phyloP scores from a whole-genome alignment of 139 green algal genomes.

The Tetradesmus lagerheimii region DNA sequence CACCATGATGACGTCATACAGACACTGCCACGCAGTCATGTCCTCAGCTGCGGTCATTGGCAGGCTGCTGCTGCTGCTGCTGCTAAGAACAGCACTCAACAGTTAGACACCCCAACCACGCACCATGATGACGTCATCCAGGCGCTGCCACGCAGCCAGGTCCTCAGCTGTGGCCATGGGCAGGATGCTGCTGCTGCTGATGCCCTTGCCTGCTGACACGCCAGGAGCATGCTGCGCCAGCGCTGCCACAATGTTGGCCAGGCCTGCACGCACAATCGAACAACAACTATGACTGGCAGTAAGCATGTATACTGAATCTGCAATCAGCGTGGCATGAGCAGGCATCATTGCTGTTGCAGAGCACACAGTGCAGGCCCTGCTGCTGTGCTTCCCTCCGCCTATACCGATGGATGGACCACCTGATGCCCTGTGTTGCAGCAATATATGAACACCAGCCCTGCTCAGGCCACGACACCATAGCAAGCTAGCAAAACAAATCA shows the following conservation, averaged over 20 bases:
- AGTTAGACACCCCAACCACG: too few relatives aligned
- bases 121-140: slow-evolving; percentile 90
- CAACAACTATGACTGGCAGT: neutral
- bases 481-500: too few relatives aligned
- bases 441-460: too few relatives aligned
- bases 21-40: slow-evolving; percentile 68
- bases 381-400: too few relatives aligned
- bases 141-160: slow-evolving; percentile 69
- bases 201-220: neutral
- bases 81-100: too few relatives aligned
- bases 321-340: too few relatives aligned
- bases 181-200: slow-evolving; percentile 55
- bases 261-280: slow-evolving; percentile 37
- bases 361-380: neutral
- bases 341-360: neutral
- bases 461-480: too few relatives aligned
- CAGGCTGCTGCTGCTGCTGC: slow-evolving; percentile 59
- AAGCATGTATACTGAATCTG: too few relatives aligned
- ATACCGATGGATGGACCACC: too few relatives aligned
- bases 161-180: slow-evolving; percentile 72
- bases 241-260: slow-evolving; percentile 52
- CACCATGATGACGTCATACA: slow-evolving; percentile 90
- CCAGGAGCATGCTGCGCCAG: neutral
- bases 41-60: slow-evolving; percentile 72
- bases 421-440: too few relatives aligned